These are phyloP conservation scores for Trichocladium antarcticum DNA, from an alignment of 495 filamentous ascomycete genomes.

Conservation along the genomic window DNA sequence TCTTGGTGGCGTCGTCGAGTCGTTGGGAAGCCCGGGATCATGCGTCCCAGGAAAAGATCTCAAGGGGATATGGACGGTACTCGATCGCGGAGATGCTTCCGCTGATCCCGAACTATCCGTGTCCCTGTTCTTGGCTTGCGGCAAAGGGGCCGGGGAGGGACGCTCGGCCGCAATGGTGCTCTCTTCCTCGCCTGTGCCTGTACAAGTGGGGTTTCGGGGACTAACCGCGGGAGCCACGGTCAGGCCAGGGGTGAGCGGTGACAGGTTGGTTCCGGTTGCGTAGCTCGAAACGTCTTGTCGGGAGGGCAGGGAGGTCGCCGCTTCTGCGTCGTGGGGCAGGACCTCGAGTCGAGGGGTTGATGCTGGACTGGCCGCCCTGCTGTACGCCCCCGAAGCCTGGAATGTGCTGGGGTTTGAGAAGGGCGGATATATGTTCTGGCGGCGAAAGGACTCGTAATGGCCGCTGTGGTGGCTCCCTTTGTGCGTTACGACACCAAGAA, in stretches of 20 bases:
- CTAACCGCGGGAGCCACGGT: slow-evolving; percentile 2
- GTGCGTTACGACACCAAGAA: slow-evolving; percentile 82
- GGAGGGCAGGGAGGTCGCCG: slow-evolving; percentile 25
- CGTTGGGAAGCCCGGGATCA: not conserved
- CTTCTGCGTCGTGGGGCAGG: slow-evolving; percentile 4
- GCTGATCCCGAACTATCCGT: slow-evolving; percentile 34
- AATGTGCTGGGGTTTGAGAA: slow-evolving; percentile 75
- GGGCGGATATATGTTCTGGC: slow-evolving; percentile 61
- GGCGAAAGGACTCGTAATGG: slow-evolving; percentile 92
- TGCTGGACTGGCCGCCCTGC: slow-evolving; percentile 35
- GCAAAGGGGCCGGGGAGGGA: not conserved
- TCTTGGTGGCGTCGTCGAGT: not conserved
- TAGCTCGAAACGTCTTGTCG: slow-evolving; percentile 30
- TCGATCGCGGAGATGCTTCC: slow-evolving; percentile 33
- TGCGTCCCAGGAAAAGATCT: slow-evolving; percentile 6
- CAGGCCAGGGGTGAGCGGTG: slow-evolving; percentile 12
- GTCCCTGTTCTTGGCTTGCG: slow-evolving; percentile 24
- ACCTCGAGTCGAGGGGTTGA: slow-evolving; percentile 34
- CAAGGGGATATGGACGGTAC: slow-evolving; percentile 30
- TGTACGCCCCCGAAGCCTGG: slow-evolving; percentile 57
- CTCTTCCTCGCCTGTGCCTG: not conserved
- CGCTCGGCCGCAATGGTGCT: not conserved
- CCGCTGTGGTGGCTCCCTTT: slow-evolving; percentile 93
- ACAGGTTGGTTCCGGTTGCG: slow-evolving; percentile 19
- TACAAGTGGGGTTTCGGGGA: not conserved